These are phyloP conservation scores for Triticum monococcum DNA, from an alignment of 176 grass and related monocot genomes.

Conservation along the genomic window DNA sequence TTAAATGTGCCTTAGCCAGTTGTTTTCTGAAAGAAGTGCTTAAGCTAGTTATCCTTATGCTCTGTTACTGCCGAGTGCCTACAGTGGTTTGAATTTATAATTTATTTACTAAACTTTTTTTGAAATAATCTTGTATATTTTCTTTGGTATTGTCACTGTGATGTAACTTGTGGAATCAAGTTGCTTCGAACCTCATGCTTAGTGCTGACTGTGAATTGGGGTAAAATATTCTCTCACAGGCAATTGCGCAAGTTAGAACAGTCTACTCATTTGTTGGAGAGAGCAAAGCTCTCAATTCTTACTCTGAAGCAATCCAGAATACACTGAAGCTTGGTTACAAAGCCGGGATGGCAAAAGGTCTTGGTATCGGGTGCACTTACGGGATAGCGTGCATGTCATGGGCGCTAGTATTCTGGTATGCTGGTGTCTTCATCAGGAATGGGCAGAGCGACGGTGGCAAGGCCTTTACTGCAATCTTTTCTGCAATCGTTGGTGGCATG, in stretches of 20 bases:
- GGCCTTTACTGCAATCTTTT: slow-evolving; percentile 95
- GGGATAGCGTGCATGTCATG: slow-evolving; percentile 98
- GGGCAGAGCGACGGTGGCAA: slow-evolving; percentile 90
- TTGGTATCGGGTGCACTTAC: slow-evolving; percentile 95
- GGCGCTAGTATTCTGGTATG: slow-evolving; percentile 98
- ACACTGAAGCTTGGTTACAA: slow-evolving; percentile 96
- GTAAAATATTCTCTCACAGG: slow-evolving; percentile 36
- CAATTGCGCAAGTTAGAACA: slow-evolving; percentile 96
- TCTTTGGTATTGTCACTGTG: neutral
- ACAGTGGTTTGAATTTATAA: too few species aligned
- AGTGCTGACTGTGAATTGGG: neutral
- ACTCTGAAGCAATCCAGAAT: slow-evolving; percentile 92
- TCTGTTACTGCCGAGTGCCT: too few species aligned
- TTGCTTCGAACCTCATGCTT: neutral
- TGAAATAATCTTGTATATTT: too few species aligned
- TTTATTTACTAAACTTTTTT: too few species aligned
- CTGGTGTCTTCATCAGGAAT: slow-evolving; percentile 94
- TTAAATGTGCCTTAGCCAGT: neutral
- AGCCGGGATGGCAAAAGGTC: slow-evolving; percentile 97
- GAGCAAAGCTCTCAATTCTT: slow-evolving; percentile 88
- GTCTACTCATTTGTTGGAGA: slow-evolving; percentile 97
- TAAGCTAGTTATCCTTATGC: neutral
- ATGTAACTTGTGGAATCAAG: neutral
- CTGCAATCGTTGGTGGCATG: slow-evolving; percentile 95
- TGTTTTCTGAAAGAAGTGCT: neutral